Percentiles rank a stretch among this genome's conserved stretches.
These are phyloP conservation scores for Opeltia flavorubescens DNA, from an alignment of 495 filamentous ascomycete genomes.

Conservation along the genomic window DNA sequence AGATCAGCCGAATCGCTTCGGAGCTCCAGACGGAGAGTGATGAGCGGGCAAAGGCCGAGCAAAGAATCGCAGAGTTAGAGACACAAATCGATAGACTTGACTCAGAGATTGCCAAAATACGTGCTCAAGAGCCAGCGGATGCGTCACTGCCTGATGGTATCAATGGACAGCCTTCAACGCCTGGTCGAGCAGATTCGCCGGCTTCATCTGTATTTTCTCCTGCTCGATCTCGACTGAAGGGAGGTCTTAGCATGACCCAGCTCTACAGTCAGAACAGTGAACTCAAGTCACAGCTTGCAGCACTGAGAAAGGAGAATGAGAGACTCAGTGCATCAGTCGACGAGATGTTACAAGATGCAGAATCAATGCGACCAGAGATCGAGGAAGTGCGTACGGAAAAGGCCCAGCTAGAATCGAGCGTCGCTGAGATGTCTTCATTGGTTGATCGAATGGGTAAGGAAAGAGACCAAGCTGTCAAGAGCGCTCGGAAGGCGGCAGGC, in stretches of 20 bases:
- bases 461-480: conserved; percentile 40
- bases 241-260: conserved; percentile 49
- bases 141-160: conserved; percentile 30
- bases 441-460: conserved; percentile 41
- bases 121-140: conserved; percentile 34
- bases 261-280: conserved; percentile 52
- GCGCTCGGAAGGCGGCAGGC: conserved; percentile 57
- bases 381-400: conserved; percentile 44
- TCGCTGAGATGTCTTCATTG: conserved; percentile 66
- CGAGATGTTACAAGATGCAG: conserved; percentile 55
- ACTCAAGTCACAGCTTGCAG: conserved; percentile 42
- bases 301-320: conserved; percentile 54
- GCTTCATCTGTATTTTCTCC: conserved; percentile 43
- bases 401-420: conserved; percentile 42
- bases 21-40: conserved; percentile 69
- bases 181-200: conserved; percentile 29
- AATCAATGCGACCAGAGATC: conserved; percentile 45
- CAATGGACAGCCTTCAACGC: conserved; percentile 37
- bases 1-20: conserved; percentile 62
- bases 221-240: conserved; percentile 38
- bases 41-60: conserved; percentile 55
- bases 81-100: conserved; percentile 54
- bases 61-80: conserved; percentile 61
- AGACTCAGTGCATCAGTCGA: conserved; percentile 62
- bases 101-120: conserved; percentile 30